Evolutionary conservation across 2,329 filamentous ascomycete species (phyloP).

Genomic region (Drechslera avenae): DNA sequence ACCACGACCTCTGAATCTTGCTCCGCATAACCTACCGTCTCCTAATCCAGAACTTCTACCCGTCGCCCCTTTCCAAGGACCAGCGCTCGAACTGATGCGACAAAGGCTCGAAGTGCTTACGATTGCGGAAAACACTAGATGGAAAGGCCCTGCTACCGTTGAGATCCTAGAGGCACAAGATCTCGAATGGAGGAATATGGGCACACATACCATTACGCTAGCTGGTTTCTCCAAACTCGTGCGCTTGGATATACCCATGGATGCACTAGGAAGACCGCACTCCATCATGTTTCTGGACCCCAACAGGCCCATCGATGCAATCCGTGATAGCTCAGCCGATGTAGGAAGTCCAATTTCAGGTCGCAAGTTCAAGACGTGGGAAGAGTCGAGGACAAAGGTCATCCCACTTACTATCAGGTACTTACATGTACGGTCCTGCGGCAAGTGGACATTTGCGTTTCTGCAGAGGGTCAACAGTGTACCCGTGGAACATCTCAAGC

Average conservation of each 20-base stretch:
- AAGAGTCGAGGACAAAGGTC: conserved; percentile 3
- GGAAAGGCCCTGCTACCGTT: conserved; percentile 12
- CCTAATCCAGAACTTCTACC: conserved; percentile 7
- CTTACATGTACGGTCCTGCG: conserved; percentile 20
- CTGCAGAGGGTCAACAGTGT: conserved; percentile 12
- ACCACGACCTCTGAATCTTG: neutral
- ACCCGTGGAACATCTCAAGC: neutral
- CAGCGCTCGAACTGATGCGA: conserved; percentile 6
- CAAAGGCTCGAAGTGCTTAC: conserved; percentile 18
- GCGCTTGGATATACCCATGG: conserved; percentile 17
- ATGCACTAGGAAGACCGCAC: conserved; percentile 7
- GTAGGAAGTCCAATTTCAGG: neutral
- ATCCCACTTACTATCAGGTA: conserved; percentile 11
- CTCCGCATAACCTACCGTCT: neutral
- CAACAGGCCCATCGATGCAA: neutral
- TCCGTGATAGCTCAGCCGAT: neutral
- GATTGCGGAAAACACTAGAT: conserved; percentile 11
- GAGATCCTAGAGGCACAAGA: conserved; percentile 15
- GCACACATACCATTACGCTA: conserved; percentile 18
- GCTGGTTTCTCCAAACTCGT: conserved; percentile 10
- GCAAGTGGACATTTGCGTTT: conserved; percentile 6
- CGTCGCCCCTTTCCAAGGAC: conserved; percentile 13
- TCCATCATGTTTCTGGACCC: conserved; percentile 7
- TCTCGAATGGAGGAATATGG: conserved; percentile 16
- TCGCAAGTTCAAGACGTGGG: neutral